A percentile compares a stretch with the other conserved stretches of the same genome.
Conservation (phyloP, 441 rosid genomes). For the Adansonia gregorii region DNA sequence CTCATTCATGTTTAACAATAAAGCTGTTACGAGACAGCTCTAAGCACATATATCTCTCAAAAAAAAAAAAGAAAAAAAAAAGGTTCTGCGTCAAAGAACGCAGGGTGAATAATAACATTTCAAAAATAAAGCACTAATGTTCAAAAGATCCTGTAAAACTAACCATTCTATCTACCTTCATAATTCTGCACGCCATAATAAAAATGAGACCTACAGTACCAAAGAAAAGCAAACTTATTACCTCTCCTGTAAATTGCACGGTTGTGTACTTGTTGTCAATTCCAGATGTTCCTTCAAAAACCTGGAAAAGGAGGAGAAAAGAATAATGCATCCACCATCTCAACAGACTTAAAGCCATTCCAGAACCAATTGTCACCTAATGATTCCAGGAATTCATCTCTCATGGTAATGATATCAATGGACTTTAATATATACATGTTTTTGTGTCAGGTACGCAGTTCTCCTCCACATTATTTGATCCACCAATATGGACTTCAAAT, state of each 20-base stretch:
- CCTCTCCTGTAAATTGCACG: conserved; percentile 72
- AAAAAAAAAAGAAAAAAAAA: background rate
- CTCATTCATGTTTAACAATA: conserved; percentile 5
- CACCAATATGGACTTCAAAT: background rate
- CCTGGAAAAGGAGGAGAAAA: conserved; percentile 45
- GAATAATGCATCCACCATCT: conserved; percentile 1
- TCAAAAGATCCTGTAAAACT: background rate
- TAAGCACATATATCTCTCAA: background rate
- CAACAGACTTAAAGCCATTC: conserved; percentile 13
- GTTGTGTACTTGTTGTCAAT: conserved; percentile 75
- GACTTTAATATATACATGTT: conserved; percentile 52
- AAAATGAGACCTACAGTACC: background rate
- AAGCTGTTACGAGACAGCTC: background rate
- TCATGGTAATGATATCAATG: background rate
- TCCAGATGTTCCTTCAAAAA: conserved; percentile 96
- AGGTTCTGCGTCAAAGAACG: background rate
- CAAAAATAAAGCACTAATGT: background rate
- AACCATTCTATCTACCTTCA: background rate
- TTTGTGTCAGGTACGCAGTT: background rate
- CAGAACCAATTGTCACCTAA: background rate
- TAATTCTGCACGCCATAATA: background rate
- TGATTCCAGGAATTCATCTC: conserved; percentile 8
- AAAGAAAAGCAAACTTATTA: conserved; percentile 28
- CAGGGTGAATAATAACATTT: background rate
- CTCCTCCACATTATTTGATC: background rate